Conservation (phyloP, 2,329 filamentous ascomycete genomes). For the Fusarium pseudoanthophilum region DNA sequence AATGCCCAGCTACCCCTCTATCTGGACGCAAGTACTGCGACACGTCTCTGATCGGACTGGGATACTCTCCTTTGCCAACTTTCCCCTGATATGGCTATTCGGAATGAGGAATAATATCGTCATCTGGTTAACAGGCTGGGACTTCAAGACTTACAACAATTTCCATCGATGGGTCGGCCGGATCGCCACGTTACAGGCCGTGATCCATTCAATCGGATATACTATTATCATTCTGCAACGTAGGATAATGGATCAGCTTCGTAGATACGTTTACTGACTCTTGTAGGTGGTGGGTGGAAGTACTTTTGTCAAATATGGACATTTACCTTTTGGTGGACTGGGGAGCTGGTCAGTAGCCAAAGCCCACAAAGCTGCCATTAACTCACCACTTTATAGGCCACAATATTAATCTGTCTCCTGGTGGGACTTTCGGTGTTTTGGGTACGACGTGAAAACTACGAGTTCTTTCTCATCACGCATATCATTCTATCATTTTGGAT, state of each 20-base stretch:
- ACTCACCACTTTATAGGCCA: conserved; percentile 47
- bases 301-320: conserved; percentile 49
- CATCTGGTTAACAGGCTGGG: conserved; percentile 75
- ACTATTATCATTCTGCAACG: conserved; percentile 50
- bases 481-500: conserved; percentile 62
- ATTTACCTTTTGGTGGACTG: conserved; percentile 61
- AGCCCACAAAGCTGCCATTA: accelerated
- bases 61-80: conserved; percentile 70
- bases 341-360: conserved; percentile 53
- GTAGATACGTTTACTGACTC: conserved; percentile 29
- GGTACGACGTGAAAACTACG: conserved; percentile 62
- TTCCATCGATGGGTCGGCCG: conserved; percentile 76
- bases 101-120: conserved; percentile 73
- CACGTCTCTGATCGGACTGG: conserved; percentile 73
- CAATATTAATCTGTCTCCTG: conserved; percentile 56
- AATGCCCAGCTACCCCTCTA: conserved; percentile 47
- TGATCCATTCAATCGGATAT: conserved; percentile 72
- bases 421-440: conserved; percentile 61
- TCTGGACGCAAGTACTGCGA: conserved; percentile 55
- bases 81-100: conserved; percentile 74
- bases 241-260: conserved; percentile 26
- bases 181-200: conserved; percentile 68
- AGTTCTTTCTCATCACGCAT: conserved; percentile 61
- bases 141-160: conserved; percentile 73
- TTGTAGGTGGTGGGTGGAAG: conserved; percentile 52